Base-by-base conservation (phyloP, 495 filamentous ascomycete genomes). In the Podospora appendiculata region DNA sequence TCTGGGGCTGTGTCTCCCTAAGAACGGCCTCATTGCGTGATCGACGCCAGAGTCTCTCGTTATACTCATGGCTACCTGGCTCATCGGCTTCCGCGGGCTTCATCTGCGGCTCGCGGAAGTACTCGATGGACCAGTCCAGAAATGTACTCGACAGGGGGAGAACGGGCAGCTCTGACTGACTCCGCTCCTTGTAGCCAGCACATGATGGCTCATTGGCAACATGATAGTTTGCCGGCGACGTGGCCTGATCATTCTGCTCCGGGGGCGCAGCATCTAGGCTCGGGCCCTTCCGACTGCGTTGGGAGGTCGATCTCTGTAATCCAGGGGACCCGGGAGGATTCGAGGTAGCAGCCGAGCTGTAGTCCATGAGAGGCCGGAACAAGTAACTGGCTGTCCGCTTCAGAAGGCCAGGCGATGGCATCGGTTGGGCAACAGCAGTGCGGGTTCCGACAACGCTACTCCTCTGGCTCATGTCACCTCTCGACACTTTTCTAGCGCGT, bases 61-160 rank as follows among this genome's bases (percentile, higher is more conserved):
- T 99, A 69, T 99, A 97, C 60, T 97, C 90, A n/a, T 88, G 83
- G 57, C 89, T 95, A 11, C 93, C 93, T 17, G 93, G 93, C 67
- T 99, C 93, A 54, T 99, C 93, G 25, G 90, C 87, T 59, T 99
- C 93, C 48, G 85, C 88, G 12, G 88, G 84, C 62, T 92, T 93
- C 93, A 99, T 99, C 69, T 99, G 93, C 41, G 94, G 94, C 68
- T 99, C 90, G 41, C 93, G 88, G 79, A 96, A 99, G 66, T 99
- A 97, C 72, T 96, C 92, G 56, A 89, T 90, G 0, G 91, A 94
- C 89, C 90, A 99, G 51, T 94, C 89, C 57, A 94, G 74, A 70
- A 97, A 96, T 17, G 79, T 83, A 62, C 89, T 95, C 45, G 77
- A 76, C 18, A 98, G 54, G 1, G 93, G 92, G 17, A 97, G 75